Conservation (phyloP, 768 basidiomycete genomes). For the Mycena chlorophos region DNA sequence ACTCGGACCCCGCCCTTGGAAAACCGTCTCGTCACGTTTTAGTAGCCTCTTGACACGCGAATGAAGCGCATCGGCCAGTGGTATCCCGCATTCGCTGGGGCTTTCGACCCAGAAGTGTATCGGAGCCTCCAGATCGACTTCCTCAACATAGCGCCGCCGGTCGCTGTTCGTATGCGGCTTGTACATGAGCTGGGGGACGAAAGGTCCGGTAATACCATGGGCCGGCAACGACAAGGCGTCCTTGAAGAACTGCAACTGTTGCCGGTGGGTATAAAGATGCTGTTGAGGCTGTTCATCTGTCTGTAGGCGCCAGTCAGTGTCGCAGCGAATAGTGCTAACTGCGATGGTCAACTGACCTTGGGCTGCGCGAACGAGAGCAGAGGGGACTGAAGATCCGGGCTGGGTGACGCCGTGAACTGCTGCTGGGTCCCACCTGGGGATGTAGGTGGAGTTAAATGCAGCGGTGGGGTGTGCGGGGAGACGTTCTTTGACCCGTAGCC, state of each 20-base stretch:
- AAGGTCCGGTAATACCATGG: constrained; percentile 40
- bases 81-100: constrained; percentile 60
- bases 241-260: constrained; percentile 47
- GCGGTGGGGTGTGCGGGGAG: constrained; percentile 21
- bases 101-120: constrained; percentile 60
- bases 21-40: constrained; percentile 65
- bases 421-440: constrained; percentile 14
- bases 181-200: constrained; percentile 72
- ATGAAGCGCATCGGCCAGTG: constrained; percentile 62
- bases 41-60: constrained; percentile 55
- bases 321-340: background rate
- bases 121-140: constrained; percentile 61
- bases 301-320: constrained; percentile 21
- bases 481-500: constrained; percentile 15
- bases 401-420: constrained; percentile 17
- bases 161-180: constrained; percentile 78
- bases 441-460: constrained; percentile 15
- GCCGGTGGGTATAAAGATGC: constrained; percentile 40
- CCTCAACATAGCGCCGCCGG: constrained; percentile 72
- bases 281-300: constrained; percentile 24
- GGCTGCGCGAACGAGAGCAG: constrained; percentile 10
- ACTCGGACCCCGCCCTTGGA: constrained; percentile 72
- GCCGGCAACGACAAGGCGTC: constrained; percentile 40
- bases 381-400: constrained; percentile 15
- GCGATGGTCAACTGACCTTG: constrained; percentile 8